Evolutionary conservation across 805 yeast species (phyloP), one percentile per base, ranked within the genome.

Genomic region (Wickerhamiella galacta): DNA sequence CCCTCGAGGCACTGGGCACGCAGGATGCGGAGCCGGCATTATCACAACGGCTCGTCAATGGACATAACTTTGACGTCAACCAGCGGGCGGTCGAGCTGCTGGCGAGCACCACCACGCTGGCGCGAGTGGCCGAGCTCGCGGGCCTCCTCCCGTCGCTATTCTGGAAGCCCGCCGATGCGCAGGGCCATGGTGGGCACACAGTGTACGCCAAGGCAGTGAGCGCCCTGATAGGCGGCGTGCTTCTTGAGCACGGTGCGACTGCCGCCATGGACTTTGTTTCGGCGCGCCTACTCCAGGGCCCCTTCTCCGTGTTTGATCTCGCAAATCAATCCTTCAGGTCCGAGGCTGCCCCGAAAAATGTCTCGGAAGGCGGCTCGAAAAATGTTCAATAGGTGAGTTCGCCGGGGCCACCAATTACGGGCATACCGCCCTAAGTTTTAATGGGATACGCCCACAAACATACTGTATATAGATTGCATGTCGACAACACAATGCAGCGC

Each of bases 181-280:
- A 28, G 8, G 20, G 28, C 16, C 26, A 31, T 12, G 30, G 34
- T 15, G 70, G 63, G 41, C 48, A 60, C 46, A 60, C 61, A 36
- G 68, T 69, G 8, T 57, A 63, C 37, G 68, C 71, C 4, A 68
- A 63, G 43, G 58, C 69, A 52, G 48, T 71, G 35, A 58, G 58
- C 42, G 75, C 83, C 2, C 56, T 76, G 40, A 57, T 75, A n/a
- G 85, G 85, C 6, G 82, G 81, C 1, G 67, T 76, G 32, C 61
- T 71, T 24, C 57, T 70, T 33, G 58, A 60, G 31, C 70, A 72
- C 42, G 87, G 85, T n/a, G 68, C 69, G 44, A 35, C 43, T 5
- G 60, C 47, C 6, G 78, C 78, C 6, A 71, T 66, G 46, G 54
- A 58, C 39, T 75, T 75, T 45, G 60, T 72, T 26, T 46, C 51